Base-by-base conservation (phyloP, 257 asterid species). In the Apocynum venetum region DNA sequence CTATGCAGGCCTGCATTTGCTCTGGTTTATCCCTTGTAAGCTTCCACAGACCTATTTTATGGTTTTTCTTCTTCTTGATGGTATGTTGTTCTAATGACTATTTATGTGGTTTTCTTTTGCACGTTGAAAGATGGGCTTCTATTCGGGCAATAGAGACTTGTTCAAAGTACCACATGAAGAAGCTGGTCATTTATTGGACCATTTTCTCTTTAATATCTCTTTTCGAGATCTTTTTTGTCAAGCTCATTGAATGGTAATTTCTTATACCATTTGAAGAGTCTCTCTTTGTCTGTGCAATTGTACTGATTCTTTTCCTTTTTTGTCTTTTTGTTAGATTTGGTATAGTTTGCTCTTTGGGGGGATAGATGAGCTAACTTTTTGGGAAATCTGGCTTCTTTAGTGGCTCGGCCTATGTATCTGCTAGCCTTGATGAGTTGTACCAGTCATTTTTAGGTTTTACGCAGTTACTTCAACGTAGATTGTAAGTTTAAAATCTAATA, bases 21-120 rank as follows among this genome's bases (percentile, higher is more conserved):
- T 71, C 80, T 89, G 75, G 87, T 63, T 52, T 87, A 79, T 65
- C 93, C 91, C 31, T 72, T 89, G 91, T 89, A 87, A 82, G 89
- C 73, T 74, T 12, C 56, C 55, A 36, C 11, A 2, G 31, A 1
- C 19, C 2, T 12, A 3, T 51, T 14, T 51, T 9, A 51, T 25
- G 31, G 31, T 40, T 40, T 1, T 40, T 40, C 71, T 66, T 66
- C 49, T 66, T 31, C 7, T 66, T 6, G 15, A 40, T 8, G 47
- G 36, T 25, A 25, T 55, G 8, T 19, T 8, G 40, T 4, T 13
- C 78, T 20, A 55, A 0, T 65, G 53, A 71, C 74, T 71, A 51
- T 20, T 84, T 9, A n/a, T 17, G 59, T 78, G 9, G 46, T 55
- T 25, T 25, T 51, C 4, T 72, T 77, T 43, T 17, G 15, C 63